A percentile compares a stretch with the other conserved stretches of the same genome.
Conservation (phyloP, 208 protist genomes). For the Crithidia sp. region DNA sequence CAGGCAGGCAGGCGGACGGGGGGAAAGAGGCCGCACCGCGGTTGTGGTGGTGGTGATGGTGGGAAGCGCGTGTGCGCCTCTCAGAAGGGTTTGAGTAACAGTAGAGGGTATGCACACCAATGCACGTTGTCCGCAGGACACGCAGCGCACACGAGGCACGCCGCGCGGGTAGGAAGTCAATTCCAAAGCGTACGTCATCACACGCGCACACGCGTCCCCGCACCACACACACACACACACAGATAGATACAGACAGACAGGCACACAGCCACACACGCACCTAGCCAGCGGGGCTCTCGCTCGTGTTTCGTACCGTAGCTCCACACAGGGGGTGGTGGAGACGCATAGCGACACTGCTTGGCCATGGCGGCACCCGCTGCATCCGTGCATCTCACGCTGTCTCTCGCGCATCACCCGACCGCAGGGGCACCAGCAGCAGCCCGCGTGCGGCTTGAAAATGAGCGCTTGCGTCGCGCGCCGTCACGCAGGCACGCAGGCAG, state of each 20-base stretch:
- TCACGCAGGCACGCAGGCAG: no score
- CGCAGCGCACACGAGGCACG: slow-evolving; percentile 13
- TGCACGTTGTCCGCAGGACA: slow-evolving; percentile 31
- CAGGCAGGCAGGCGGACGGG: neutral
- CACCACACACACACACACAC: slow-evolving; percentile 33
- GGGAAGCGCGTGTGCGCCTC: slow-evolving; percentile 18
- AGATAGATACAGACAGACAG: no score
- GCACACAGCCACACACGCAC: slow-evolving; percentile 20
- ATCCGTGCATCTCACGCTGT: no score
- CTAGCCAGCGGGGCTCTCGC: slow-evolving; percentile 16
- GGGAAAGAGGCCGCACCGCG: neutral
- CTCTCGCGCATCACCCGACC: slow-evolving; percentile 23
- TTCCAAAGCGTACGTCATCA: slow-evolving; percentile 37
- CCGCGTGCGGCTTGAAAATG: slow-evolving; percentile 37
- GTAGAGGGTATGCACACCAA: slow-evolving; percentile 35
- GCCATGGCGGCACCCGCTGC: neutral
- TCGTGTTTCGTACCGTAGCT: slow-evolving; percentile 40
- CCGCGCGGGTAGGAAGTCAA: slow-evolving; percentile 27
- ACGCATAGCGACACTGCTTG: slow-evolving; percentile 32
- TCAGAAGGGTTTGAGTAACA: slow-evolving; percentile 25
- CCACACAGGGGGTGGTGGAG: slow-evolving; percentile 18
- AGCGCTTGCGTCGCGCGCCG: slow-evolving; percentile 14
- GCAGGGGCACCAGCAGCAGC: slow-evolving; percentile 27
- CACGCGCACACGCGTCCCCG: slow-evolving; percentile 61
- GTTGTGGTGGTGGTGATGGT: slow-evolving; percentile 1